These are phyloP conservation scores for Pseudogymnoascus sp. DNA, from an alignment of 2,329 filamentous ascomycete species.

Conservation along the genomic window DNA sequence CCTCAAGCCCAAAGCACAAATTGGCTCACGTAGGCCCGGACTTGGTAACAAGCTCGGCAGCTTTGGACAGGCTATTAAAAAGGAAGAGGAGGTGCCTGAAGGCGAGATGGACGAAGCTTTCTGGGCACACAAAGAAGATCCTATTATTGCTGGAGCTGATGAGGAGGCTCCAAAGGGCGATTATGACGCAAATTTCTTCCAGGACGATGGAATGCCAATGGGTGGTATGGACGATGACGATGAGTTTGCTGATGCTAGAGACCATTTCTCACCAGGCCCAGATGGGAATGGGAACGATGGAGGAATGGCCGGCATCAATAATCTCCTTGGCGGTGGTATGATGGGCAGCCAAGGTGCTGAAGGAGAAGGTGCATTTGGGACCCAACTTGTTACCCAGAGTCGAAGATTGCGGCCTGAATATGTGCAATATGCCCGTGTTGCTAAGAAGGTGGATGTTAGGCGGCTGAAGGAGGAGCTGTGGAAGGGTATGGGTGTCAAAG, in stretches of 20 bases:
- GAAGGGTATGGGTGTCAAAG: constrained; percentile 56
- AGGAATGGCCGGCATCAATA: constrained; percentile 42
- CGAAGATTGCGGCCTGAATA: constrained; percentile 59
- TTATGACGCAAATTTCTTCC: constrained; percentile 97
- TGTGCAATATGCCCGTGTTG: constrained; percentile 61
- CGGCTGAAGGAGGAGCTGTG: constrained; percentile 64
- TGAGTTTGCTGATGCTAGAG: constrained; percentile 73
- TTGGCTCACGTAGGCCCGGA: constrained; percentile 58
- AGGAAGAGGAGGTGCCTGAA: constrained; percentile 51
- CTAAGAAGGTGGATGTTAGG: constrained; percentile 64
- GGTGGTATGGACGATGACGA: constrained; percentile 56
- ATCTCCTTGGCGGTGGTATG: constrained; percentile 44
- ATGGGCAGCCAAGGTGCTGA: constrained; percentile 37
- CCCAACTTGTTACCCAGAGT: constrained; percentile 58
- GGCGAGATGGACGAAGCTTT: constrained; percentile 92
- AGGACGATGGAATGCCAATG: constrained; percentile 70
- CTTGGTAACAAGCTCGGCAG: constrained; percentile 38
- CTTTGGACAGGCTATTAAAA: constrained; percentile 35
- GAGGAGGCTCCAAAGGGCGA: constrained; percentile 59
- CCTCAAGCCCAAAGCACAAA: constrained; percentile 84
- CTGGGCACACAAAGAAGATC: constrained; percentile 69
- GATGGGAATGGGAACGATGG: constrained; percentile 41
- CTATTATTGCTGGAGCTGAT: constrained; percentile 43
- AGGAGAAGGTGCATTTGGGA: constrained; percentile 47
- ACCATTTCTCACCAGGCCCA: constrained; percentile 65